Evolutionary conservation across 176 grass and related monocot species (phyloP).

Genomic region (Themeda triandra): DNA sequence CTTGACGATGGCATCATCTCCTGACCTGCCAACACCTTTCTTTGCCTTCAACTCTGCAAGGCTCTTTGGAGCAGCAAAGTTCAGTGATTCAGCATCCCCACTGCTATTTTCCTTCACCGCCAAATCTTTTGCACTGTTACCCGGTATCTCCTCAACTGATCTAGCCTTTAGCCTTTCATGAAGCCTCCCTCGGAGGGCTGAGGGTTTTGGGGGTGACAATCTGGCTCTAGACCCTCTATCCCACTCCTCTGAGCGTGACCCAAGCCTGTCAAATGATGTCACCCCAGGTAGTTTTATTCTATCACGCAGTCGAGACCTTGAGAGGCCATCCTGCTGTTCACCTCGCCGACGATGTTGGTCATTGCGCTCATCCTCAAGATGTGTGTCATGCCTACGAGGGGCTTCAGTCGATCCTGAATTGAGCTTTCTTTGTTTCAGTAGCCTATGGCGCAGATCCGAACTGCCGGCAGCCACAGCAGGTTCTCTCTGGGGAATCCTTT

Average conservation of each 20-base stretch:
- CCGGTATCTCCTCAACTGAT: constrained; percentile 25
- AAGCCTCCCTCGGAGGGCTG: constrained; percentile 40
- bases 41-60: constrained; percentile 63
- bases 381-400: constrained; percentile 6
- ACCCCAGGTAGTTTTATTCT: constrained; percentile 51
- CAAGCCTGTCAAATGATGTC: constrained; percentile 15
- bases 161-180: constrained; percentile 51
- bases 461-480: not conserved
- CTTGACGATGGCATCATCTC: constrained; percentile 10
- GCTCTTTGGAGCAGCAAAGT: constrained; percentile 65
- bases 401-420: not conserved
- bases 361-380: constrained; percentile 28
- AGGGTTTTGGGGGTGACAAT: constrained; percentile 33
- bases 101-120: constrained; percentile 13
- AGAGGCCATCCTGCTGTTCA: constrained; percentile 15
- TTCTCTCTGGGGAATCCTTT: constrained; percentile 34
- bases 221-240: constrained; percentile 28
- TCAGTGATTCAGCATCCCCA: constrained; percentile 28
- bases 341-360: not conserved
- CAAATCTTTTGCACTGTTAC: not conserved
- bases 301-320: constrained; percentile 38
- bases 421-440: constrained; percentile 57
- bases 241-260: constrained; percentile 29
- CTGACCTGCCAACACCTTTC: constrained; percentile 30
- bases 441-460: constrained; percentile 55